Conservation (phyloP, 1,139 yeast genomes). For the Blastobotrys aristatus region DNA sequence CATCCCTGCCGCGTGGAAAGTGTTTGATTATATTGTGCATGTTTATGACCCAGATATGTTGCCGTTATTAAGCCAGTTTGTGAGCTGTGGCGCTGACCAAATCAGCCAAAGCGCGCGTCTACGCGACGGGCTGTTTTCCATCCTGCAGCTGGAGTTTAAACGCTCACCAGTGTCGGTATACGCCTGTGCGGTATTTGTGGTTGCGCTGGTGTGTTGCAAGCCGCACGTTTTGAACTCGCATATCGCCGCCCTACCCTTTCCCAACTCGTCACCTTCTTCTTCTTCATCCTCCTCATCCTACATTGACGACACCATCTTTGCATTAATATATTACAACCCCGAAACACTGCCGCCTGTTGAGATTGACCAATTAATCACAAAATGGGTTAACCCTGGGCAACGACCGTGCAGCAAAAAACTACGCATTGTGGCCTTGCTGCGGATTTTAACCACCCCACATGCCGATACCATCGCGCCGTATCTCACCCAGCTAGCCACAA, state of each 20-base stretch:
- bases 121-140: neutral
- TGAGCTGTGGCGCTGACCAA: conserved; percentile 1
- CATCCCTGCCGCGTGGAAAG: conserved; percentile 2
- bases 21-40: conserved; percentile 1
- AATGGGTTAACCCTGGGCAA: neutral
- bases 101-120: neutral
- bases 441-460: neutral
- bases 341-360: neutral
- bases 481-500: neutral
- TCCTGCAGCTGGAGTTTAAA: neutral
- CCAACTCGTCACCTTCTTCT: no score
- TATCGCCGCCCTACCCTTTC: neutral
- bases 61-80: neutral
- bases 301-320: neutral
- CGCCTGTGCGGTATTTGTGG: neutral
- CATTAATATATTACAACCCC: conserved; percentile 4
- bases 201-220: conserved; percentile 1
- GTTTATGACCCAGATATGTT: neutral
- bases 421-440: neutral
- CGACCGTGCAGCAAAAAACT: conserved; percentile 8
- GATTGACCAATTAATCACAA: neutral
- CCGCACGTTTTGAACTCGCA: neutral
- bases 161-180: neutral
- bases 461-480: neutral
- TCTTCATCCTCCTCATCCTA: neutral